Percentiles rank a stretch among this genome's conserved stretches.
Conservation (phyloP, 306 rosid species). For the Castanopsis chinensis region DNA sequence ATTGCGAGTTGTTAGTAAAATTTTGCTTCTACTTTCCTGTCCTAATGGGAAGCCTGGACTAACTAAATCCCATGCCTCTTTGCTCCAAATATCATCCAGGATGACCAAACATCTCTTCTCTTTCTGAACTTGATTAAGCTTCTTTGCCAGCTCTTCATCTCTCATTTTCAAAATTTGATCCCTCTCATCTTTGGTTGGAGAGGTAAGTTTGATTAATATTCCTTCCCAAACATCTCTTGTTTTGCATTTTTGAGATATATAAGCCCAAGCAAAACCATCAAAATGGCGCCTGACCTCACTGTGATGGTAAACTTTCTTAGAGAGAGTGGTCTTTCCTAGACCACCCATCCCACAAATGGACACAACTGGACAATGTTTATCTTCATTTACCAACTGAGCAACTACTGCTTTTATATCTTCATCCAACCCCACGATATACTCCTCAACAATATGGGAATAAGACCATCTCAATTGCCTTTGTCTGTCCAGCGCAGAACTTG, state of each 20-base stretch:
- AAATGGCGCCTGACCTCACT: slow-evolving; percentile 29
- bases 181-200: slow-evolving; percentile 31
- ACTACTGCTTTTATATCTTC: slow-evolving; percentile 24
- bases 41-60: slow-evolving; percentile 31
- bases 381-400: slow-evolving; percentile 22
- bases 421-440: slow-evolving; percentile 41
- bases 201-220: slow-evolving; percentile 27
- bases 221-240: slow-evolving; percentile 55
- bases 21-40: slow-evolving; percentile 25
- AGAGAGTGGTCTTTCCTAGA: slow-evolving; percentile 57
- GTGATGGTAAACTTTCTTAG: slow-evolving; percentile 34
- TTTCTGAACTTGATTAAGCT: slow-evolving; percentile 30
- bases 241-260: slow-evolving; percentile 52
- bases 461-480: slow-evolving; percentile 41
- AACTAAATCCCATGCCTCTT: slow-evolving; percentile 35
- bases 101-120: slow-evolving; percentile 41
- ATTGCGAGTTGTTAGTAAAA: slow-evolving; percentile 44
- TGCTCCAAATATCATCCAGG: slow-evolving; percentile 56
- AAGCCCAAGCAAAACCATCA: slow-evolving; percentile 47
- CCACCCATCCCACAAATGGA: slow-evolving; percentile 61
- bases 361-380: slow-evolving; percentile 18
- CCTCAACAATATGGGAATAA: slow-evolving; percentile 46
- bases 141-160: slow-evolving; percentile 39
- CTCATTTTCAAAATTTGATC: slow-evolving; percentile 33
- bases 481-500: slow-evolving; percentile 15